Base-by-base conservation (phyloP, 352 stramenopile genomes). In the Phytophthora podocarpi region DNA sequence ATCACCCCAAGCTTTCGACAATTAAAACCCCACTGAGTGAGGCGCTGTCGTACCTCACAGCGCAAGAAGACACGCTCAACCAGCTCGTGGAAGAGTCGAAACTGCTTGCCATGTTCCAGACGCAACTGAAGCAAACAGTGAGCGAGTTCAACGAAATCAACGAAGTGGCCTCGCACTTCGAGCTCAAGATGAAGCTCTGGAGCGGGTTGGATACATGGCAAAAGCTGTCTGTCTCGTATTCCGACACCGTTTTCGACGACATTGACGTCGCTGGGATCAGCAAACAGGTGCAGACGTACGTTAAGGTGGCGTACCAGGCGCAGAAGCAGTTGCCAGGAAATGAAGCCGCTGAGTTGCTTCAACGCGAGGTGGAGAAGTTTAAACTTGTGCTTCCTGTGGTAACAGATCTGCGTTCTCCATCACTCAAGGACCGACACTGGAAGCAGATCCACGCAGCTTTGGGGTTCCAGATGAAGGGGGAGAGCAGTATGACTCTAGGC, bases 131-230 rank as follows among this genome's bases (percentile, higher is more conserved):
- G 61, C 87, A 97, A 67, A 50, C 63, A 0, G 75, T 97, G 36
- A 96, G 92, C 45, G 92, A 98, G 18, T 97, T 96, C 26, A 92
- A 82, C 27, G 85, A 94, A 54, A 69, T 98, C 4, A 91, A 91
- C 54, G 89, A 97, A 41, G 89, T 98, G 2, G 71, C 76, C 0
- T 74, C 70, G 1, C 82, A 96, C 47, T 91, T 98, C 18, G 90
- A 83, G 11, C 74, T 98, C 26, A 98, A 98, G 58, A 90, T 90
- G 59, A 90, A 91, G 57, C 74, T 98, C 9, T 98, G 93, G 93
- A 85, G 77, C 21, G 90, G 89, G 0, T 55, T 97, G 12, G 57
- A 89, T 50, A 79, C 95, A 15, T 98, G 93, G 93, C 79, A 87
- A 36, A 61, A 81, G 5, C 72, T 97, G 18, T 91, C 86, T 0